Evolutionary conservation across 1,139 yeast genomes (phyloP).

Genomic region (Kodamaea anthophila): DNA sequence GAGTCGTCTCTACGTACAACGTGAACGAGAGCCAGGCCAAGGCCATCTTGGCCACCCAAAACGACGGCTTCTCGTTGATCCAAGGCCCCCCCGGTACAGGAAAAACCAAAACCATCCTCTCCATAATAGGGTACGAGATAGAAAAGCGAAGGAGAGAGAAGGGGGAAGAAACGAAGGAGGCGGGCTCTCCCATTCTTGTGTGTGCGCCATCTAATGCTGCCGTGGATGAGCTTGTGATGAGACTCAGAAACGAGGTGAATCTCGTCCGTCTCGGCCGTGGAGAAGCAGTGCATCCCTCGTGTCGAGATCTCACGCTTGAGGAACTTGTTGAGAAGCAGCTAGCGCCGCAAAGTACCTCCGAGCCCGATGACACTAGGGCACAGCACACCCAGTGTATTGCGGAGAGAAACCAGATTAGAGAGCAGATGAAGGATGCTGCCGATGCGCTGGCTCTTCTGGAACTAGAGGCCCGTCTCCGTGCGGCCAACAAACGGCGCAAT

Average conservation of each 20-base stretch:
- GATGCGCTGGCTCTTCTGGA: slow-evolving; percentile 32
- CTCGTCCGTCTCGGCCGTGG: slow-evolving; percentile 89
- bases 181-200: slow-evolving; percentile 48
- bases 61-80: slow-evolving; percentile 78
- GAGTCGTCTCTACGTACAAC: too few relatives aligned
- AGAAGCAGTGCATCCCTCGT: slow-evolving; percentile 81
- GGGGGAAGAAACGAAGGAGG: slow-evolving; percentile 5
- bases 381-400: slow-evolving; percentile 48
- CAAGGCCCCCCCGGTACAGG: slow-evolving; percentile 99
- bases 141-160: too few relatives aligned
- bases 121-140: slow-evolving; percentile 66
- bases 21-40: slow-evolving; percentile 86
- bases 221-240: slow-evolving; percentile 89
- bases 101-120: slow-evolving; percentile 92
- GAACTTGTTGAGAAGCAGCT: slow-evolving; percentile 73
- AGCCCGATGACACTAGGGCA: slow-evolving; percentile 43
- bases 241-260: slow-evolving; percentile 71
- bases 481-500: slow-evolving; percentile 54
- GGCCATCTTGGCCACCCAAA: slow-evolving; percentile 71
- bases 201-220: slow-evolving; percentile 99
- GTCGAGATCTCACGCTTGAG: slow-evolving; percentile 78
- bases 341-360: slow-evolving; percentile 36
- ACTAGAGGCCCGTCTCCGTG: slow-evolving; percentile 46
- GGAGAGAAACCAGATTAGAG: slow-evolving; percentile 46
- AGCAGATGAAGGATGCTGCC: slow-evolving; percentile 28